Evolutionary conservation across 2,329 filamentous ascomycete genomes (phyloP).

Genomic region (Botrytis paeoniae): DNA sequence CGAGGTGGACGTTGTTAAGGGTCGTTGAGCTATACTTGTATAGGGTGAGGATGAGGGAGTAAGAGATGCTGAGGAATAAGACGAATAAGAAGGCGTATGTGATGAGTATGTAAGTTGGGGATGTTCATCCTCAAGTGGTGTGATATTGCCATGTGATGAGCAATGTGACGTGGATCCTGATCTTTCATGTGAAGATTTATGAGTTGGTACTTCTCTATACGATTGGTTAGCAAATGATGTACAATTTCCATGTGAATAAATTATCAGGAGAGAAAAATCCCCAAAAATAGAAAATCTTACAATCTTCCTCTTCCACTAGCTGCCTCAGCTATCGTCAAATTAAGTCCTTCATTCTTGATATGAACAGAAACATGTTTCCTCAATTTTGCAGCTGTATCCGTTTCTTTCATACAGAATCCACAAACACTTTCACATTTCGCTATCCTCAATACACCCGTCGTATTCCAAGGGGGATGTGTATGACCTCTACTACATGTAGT

Average conservation of each 20-base stretch:
- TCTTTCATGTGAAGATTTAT: slow-evolving; percentile 13
- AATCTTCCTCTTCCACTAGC: slow-evolving; percentile 33
- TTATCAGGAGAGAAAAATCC: not conserved
- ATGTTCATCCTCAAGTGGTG: slow-evolving; percentile 5
- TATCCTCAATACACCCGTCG: slow-evolving; percentile 31
- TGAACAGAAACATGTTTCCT: slow-evolving; percentile 37
- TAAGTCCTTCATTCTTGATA: slow-evolving; percentile 35
- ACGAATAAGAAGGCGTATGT: not conserved
- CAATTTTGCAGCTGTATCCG: slow-evolving; percentile 35
- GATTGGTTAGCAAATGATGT: not conserved
- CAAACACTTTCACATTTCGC: slow-evolving; percentile 35
- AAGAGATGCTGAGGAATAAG: not conserved
- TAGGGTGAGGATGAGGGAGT: slow-evolving; percentile 6
- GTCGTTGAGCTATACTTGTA: slow-evolving; percentile 23
- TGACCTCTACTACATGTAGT: slow-evolving; percentile 35
- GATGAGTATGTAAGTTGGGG: slow-evolving; percentile 6
- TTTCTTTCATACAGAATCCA: slow-evolving; percentile 37
- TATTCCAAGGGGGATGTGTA: slow-evolving; percentile 35
- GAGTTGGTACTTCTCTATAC: not conserved
- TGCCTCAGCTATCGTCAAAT: slow-evolving; percentile 33
- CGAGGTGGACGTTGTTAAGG: slow-evolving; percentile 8
- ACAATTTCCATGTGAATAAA: not conserved
- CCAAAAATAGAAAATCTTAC: slow-evolving; percentile 23
- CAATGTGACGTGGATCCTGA: not conserved
- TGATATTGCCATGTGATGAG: not conserved